Evolutionary conservation across 2,329 filamentous ascomycete genomes (phyloP).

Genomic region (Rosellinia necatrix): DNA sequence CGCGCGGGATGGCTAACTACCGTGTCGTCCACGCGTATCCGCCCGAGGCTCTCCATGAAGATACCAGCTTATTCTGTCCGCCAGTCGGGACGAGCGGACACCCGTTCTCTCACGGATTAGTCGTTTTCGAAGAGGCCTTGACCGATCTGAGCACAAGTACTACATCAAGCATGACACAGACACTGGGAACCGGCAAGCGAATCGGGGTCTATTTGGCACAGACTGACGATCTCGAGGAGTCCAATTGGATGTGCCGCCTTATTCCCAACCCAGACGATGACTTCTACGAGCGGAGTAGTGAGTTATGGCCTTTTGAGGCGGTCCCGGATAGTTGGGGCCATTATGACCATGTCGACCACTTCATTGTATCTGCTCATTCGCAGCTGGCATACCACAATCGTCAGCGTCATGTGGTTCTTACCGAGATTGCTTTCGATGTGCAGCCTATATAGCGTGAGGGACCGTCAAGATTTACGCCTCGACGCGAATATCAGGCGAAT

Average conservation of each 20-base stretch:
- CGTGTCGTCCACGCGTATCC: conserved; percentile 3
- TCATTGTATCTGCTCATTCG: conserved; percentile 8
- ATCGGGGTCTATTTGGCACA: conserved; percentile 17
- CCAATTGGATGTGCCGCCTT: conserved; percentile 16
- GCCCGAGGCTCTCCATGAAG: conserved; percentile 8
- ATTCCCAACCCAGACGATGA: conserved; percentile 3
- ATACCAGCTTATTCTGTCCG: conserved; percentile 10
- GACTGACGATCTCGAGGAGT: conserved; percentile 7
- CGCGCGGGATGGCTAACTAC: conserved; percentile 11
- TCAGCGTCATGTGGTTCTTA: conserved; percentile 8
- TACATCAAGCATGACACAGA: neutral
- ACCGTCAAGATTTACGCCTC: too few species aligned
- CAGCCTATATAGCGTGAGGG: too few species aligned
- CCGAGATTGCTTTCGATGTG: conserved; percentile 16
- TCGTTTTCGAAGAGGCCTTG: conserved; percentile 7
- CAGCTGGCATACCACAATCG: conserved; percentile 5
- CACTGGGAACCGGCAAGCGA: neutral
- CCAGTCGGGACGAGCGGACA: neutral
- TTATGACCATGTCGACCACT: conserved; percentile 12
- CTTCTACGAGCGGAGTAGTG: neutral
- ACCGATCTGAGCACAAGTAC: neutral
- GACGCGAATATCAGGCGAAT: too few species aligned
- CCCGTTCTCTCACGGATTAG: conserved; percentile 8
- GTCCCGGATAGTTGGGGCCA: conserved; percentile 2
- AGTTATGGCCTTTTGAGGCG: conserved; percentile 9